Base-by-base conservation (phyloP, 768 basidiomycete species). In the Ephemerocybe angulata region DNA sequence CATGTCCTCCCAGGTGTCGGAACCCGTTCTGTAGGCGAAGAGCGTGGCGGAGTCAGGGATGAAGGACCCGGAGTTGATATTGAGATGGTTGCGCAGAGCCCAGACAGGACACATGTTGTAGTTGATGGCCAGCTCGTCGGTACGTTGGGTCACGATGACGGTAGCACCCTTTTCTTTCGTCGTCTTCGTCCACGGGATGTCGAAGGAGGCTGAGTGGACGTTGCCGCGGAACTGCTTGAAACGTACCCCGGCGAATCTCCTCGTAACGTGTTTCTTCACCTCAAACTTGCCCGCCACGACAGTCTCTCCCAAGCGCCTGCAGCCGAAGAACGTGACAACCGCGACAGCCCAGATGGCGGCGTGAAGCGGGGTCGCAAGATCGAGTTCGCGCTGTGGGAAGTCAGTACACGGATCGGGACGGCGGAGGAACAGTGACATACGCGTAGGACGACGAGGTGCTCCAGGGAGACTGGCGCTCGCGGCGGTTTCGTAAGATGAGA, bases 311-410 rank as follows among this genome's bases (percentile, higher is more conserved):
- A 78, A 60, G 5, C 61, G 48, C 0, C 63, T 43, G 29, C 64
- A 68, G n/a, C 74, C 66, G 65, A 69, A 77, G 58, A 78, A 78
- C 1, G 73, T 63, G 0, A 58, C 33, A 0, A 55, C 31, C 0
- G 76, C 73, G 1, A 66, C 43, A 0, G 74, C 75, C 64, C 65
- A 76, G 5, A 74, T 37, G 0, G 73, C 71, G 2, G 70, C 69
- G 43, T 74, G 62, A 5, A 65, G 61, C 0, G 73, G 58, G 19
- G 61, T 47, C 1, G 58, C 7, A 10, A 42, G 5, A 24, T 42
- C n/a, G 25, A 52, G 38, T 5, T 19, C 19, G 4, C 27, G 3
- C 46, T 48, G 46, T 10, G 10, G 12, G 25, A 21, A 13, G 27
- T 21, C 13, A 28, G 27, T 22, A 21, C 13, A 27, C 27, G n/a